These are phyloP conservation scores for Globisporangium cylindrosporum DNA, from an alignment of 352 stramenopile genomes.

Conservation along the genomic window DNA sequence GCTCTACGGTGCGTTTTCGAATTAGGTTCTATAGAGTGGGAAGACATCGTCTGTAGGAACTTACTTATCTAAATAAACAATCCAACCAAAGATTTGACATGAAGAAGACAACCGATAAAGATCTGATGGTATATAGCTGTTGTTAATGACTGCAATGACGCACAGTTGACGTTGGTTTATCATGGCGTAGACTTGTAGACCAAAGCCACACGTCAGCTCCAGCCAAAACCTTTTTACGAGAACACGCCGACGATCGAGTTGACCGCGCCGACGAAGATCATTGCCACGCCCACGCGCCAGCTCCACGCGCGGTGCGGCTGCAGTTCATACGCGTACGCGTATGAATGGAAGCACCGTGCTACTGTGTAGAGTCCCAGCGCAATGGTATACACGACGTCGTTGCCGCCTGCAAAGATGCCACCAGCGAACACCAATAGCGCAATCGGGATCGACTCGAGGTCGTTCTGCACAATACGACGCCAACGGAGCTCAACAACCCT, in stretches of 20 bases:
- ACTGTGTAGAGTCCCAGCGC: constrained; percentile 32
- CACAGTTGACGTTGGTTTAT: no score
- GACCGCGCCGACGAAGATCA: constrained; percentile 31
- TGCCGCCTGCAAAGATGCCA: background rate
- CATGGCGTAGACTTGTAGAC: no score
- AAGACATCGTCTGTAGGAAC: background rate
- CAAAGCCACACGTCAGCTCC: no score
- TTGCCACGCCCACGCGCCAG: constrained; percentile 30
- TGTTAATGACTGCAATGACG: no score
- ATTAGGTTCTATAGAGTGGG: background rate
- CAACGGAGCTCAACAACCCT: constrained; percentile 31
- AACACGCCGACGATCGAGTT: background rate
- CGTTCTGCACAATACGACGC: constrained; percentile 44
- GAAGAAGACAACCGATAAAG: background rate
- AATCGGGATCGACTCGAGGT: constrained; percentile 45
- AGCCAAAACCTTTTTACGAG: background rate
- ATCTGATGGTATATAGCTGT: background rate
- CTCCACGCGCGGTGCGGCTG: constrained; percentile 36
- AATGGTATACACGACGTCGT: background rate
- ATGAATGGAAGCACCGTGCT: constrained; percentile 36
- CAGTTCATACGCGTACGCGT: constrained; percentile 40
- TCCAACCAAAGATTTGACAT: background rate
- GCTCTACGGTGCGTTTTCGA: constrained; percentile 14
- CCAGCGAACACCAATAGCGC: constrained; percentile 19
- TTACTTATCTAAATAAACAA: background rate